phyloP scores from a whole-genome alignment of 768 basidiomycete species.

The Harrya chromipes region DNA sequence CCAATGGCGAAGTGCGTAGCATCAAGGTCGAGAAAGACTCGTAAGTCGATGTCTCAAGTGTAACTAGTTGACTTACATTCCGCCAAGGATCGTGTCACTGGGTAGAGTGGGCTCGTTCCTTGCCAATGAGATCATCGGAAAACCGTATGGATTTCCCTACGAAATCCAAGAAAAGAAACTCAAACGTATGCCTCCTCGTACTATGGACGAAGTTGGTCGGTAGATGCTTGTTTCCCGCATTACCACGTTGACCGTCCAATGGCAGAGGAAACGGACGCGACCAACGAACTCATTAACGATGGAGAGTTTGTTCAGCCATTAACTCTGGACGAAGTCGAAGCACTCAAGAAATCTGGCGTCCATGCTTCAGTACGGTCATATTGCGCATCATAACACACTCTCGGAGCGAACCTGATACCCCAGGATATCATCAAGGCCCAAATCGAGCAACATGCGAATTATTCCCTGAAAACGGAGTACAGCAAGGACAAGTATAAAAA shows the following conservation, averaged over 20 bases:
- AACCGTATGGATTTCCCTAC: constrained; percentile 86
- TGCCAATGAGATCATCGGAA: constrained; percentile 71
- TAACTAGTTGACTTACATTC: neutral
- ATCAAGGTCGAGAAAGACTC: constrained; percentile 68
- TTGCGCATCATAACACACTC: constrained; percentile 1
- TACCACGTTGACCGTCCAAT: neutral
- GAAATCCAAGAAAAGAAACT: constrained; percentile 78
- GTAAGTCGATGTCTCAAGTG: constrained; percentile 42
- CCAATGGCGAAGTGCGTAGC: constrained; percentile 75
- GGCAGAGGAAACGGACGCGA: constrained; percentile 93
- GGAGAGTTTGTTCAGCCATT: constrained; percentile 81
- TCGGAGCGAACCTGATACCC: constrained; percentile 9
- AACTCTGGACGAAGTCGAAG: constrained; percentile 79
- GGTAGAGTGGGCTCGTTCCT: constrained; percentile 87
- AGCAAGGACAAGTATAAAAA: constrained; percentile 99
- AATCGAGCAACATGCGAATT: constrained; percentile 90
- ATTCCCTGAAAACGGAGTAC: constrained; percentile 93
- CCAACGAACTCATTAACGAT: constrained; percentile 94
- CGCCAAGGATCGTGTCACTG: constrained; percentile 60
- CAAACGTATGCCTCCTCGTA: constrained; percentile 55
- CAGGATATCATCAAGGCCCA: constrained; percentile 96
- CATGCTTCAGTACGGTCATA: constrained; percentile 61
- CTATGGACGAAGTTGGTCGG: constrained; percentile 77
- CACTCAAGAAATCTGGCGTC: constrained; percentile 76
- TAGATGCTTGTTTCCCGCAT: constrained; percentile 4